Evolutionary conservation across 106 monocot genomes (phyloP).

Genomic region (Hemerocallis citrina): DNA sequence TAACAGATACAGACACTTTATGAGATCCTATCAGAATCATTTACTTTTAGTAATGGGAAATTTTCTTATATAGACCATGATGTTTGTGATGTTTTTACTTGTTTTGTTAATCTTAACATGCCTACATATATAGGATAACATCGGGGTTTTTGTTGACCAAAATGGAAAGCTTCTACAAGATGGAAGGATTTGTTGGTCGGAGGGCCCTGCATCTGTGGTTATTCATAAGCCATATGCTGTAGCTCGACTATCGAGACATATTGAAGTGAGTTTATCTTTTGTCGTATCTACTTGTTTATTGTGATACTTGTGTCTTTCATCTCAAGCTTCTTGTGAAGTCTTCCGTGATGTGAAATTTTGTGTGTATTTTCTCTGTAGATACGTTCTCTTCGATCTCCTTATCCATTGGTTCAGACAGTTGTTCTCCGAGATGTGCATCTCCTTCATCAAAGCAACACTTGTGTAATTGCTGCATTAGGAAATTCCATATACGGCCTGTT

Average conservation of each 20-base stretch:
- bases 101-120: background rate
- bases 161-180: conserved; percentile 98
- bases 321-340: background rate
- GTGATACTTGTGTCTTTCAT: conserved; percentile 2
- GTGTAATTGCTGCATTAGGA: conserved; percentile 62
- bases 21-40: background rate
- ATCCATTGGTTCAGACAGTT: conserved; percentile 88
- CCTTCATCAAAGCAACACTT: conserved; percentile 62
- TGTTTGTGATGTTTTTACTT: background rate
- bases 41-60: background rate
- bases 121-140: conserved; percentile 59
- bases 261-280: conserved; percentile 49
- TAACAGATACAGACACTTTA: background rate
- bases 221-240: conserved; percentile 82
- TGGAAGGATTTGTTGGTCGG: conserved; percentile 92
- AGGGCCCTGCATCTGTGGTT: conserved; percentile 68
- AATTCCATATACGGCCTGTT: conserved; percentile 78
- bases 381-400: conserved; percentile 79
- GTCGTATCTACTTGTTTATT: background rate
- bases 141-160: conserved; percentile 99
- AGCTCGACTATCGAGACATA: conserved; percentile 64
- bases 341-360: conserved; percentile 1
- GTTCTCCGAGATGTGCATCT: conserved; percentile 73
- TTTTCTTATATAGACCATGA: background rate
- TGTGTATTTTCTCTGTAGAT: conserved; percentile 43